Base-by-base conservation (phyloP, 2,329 filamentous ascomycete genomes). In the Penicillium sp. region DNA sequence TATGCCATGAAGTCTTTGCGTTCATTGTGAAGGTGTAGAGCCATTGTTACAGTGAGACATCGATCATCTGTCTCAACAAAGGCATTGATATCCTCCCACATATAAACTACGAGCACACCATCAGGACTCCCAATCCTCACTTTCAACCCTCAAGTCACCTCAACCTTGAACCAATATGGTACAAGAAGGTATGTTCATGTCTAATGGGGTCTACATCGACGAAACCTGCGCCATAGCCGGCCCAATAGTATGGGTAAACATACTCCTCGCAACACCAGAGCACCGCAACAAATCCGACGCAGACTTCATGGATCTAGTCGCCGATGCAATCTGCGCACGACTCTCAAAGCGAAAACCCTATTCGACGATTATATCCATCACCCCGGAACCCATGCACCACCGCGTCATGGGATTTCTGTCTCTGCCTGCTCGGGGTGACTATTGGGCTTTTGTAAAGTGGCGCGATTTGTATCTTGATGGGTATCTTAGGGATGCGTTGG, bases 121-220 rank as follows among this genome's bases (percentile, higher is more conserved):
- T 25, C n/a, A n/a, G n/a, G n/a, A n/a, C n/a, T n/a, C n/a, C 7
- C 22, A 7, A 25, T 25, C 7, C 5, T 7, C 22, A 25, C 5
- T 25, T 25, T 7, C 4, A 25, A 7, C 22, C 22, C 7, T 13
- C n/a, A n/a, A n/a, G n/a, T n/a, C n/a, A n/a, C n/a, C n/a, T n/a
- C n/a, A n/a, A n/a, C n/a, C n/a, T n/a, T n/a, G n/a, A n/a, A n/a
- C n/a, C n/a, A n/a, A n/a, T n/a, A n/a, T n/a, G 40, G 11, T n/a
- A 13, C 41, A 44, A 18, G 14, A 37, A 44, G 41, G 31, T 37
- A 37, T 44, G 22, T 44, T 44, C 22, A 44, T 16, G 8, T 25
- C 7, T 5, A 19, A 44, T 8, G 41, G 31, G 3, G 12, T 28
- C 14, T 37, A 36, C 22, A 37, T 10, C 1, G 22, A 37, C 2